Evolutionary conservation across 2,329 filamentous ascomycete species (phyloP).

Genomic region (Dothiorella sarmentorum): DNA sequence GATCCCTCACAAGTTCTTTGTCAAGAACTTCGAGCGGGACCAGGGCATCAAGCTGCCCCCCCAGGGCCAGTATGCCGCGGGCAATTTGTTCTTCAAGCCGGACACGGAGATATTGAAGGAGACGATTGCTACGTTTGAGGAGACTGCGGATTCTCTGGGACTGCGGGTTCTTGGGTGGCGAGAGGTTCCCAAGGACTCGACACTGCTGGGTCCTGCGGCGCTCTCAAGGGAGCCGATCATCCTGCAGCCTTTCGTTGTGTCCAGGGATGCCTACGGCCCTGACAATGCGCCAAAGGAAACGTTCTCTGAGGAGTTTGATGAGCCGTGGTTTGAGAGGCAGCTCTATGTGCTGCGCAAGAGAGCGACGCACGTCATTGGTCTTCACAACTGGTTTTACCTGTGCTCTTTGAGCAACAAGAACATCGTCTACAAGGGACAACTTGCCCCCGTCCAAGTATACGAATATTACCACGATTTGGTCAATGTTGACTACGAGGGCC

Average conservation of each 20-base stretch:
- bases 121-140: conserved; percentile 89
- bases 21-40: conserved; percentile 96
- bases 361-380: conserved; percentile 86
- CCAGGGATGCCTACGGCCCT: conserved; percentile 77
- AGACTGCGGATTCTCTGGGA: conserved; percentile 82
- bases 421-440: conserved; percentile 97
- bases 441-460: conserved; percentile 92
- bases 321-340: conserved; percentile 84
- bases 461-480: conserved; percentile 97
- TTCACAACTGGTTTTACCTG: conserved; percentile 98
- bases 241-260: conserved; percentile 90
- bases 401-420: conserved; percentile 97
- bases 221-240: conserved; percentile 93
- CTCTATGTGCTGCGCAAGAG: conserved; percentile 93
- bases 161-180: conserved; percentile 94
- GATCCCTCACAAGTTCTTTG: conserved; percentile 96
- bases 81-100: conserved; percentile 98
- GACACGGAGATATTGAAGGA: conserved; percentile 85
- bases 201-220: conserved; percentile 86
- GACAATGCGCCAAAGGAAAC: conserved; percentile 74
- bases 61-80: conserved; percentile 89
- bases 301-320: conserved; percentile 77
- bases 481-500: conserved; percentile 93
- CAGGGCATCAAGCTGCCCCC: conserved; percentile 83
- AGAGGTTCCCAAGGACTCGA: conserved; percentile 90